Conservation (phyloP, 352 stramenopile genomes). For the Phytophthora boehmeriae region DNA sequence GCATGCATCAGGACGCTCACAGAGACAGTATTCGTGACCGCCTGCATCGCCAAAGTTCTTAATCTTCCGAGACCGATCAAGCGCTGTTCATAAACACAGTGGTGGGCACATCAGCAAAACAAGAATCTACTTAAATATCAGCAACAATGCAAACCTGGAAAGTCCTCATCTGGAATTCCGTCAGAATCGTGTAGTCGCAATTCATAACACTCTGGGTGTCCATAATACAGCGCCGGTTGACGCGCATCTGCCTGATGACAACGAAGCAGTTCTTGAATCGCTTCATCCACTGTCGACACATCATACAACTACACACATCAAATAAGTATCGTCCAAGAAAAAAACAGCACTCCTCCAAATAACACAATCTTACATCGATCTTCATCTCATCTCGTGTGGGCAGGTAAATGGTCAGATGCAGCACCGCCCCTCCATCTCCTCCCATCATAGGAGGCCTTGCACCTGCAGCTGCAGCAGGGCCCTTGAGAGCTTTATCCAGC, state of each 20-base stretch:
- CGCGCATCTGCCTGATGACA: constrained; percentile 68
- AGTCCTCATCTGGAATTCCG: constrained; percentile 87
- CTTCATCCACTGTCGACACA: constrained; percentile 86
- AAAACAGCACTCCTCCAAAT: not conserved
- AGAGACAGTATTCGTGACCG: constrained; percentile 88
- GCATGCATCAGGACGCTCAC: constrained; percentile 84
- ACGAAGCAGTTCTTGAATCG: constrained; percentile 83
- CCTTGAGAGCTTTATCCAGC: constrained; percentile 81
- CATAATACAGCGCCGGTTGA: constrained; percentile 82
- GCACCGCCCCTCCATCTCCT: constrained; percentile 64
- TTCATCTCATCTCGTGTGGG: constrained; percentile 87
- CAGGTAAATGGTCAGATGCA: constrained; percentile 88
- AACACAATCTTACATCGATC: constrained; percentile 67
- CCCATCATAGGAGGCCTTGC: constrained; percentile 65
- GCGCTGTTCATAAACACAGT: constrained; percentile 34
- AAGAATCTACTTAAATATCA: not conserved
- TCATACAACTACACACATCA: constrained; percentile 72
- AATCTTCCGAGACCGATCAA: constrained; percentile 87
- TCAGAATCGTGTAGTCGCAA: constrained; percentile 84
- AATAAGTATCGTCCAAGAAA: not conserved
- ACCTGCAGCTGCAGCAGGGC: constrained; percentile 44
- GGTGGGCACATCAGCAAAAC: constrained; percentile 6
- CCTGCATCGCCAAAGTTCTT: constrained; percentile 92
- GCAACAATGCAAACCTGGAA: constrained; percentile 57
- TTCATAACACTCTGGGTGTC: constrained; percentile 88